Conservation (phyloP, 176 grass and related monocot genomes). For the Guadua angustifolia region DNA sequence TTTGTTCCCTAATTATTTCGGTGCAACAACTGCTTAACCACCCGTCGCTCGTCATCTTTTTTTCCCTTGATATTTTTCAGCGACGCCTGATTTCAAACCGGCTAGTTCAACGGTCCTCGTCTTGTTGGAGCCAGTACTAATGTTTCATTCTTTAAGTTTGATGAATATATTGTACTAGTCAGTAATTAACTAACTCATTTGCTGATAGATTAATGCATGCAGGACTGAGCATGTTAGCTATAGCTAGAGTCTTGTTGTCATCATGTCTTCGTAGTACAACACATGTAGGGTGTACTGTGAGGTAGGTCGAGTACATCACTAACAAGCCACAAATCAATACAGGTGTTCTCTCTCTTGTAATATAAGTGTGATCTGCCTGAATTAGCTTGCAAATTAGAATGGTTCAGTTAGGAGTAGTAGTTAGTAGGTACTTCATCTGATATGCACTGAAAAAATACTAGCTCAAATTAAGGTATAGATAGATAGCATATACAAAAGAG, state of each 20-base stretch:
- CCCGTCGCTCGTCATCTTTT: conserved; percentile 31
- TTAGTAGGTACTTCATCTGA: neutral
- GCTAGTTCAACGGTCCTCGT: conserved; percentile 17
- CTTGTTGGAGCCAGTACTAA: neutral
- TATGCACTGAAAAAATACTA: neutral
- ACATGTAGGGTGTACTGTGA: neutral
- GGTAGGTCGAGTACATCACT: neutral
- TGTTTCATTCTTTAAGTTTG: conserved; percentile 42
- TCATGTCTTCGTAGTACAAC: neutral
- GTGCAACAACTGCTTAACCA: conserved; percentile 48
- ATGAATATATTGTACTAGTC: neutral
- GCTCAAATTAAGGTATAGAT: neutral
- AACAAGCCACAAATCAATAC: neutral
- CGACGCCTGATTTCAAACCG: conserved; percentile 43
- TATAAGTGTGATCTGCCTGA: neutral
- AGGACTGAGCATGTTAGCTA: neutral
- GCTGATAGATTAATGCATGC: neutral
- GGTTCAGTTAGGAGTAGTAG: neutral
- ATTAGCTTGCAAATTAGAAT: neutral
- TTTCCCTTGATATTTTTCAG: conserved; percentile 27
- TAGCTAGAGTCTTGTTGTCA: neutral
- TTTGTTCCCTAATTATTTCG: conserved; percentile 22
- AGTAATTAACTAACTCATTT: conserved; percentile 1
- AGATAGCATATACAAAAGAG: neutral
- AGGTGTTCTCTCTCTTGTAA: neutral